phyloP scores from a whole-genome alignment of 257 asterid species.

The Galeopsis tetrahit region DNA sequence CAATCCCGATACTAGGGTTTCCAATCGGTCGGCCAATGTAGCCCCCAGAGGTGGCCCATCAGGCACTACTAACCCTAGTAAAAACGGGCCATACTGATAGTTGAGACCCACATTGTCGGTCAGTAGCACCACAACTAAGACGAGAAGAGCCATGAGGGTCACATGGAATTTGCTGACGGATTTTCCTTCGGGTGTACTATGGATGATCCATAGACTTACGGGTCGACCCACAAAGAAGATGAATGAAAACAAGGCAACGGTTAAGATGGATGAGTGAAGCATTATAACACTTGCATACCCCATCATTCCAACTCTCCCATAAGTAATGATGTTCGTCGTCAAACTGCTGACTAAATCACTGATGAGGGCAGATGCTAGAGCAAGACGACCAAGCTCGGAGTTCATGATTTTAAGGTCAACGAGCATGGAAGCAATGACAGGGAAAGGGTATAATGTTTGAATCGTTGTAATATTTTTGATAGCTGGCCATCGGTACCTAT shows the following conservation, averaged over 20 bases:
- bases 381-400: constrained; percentile 89
- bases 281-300: constrained; percentile 42
- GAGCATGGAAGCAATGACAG: constrained; percentile 77
- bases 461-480: constrained; percentile 41
- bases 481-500: constrained; percentile 56
- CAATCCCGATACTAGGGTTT: constrained; percentile 66
- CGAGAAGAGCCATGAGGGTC: constrained; percentile 47
- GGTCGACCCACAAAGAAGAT: constrained; percentile 60
- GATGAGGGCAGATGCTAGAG: constrained; percentile 70
- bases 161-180: constrained; percentile 54
- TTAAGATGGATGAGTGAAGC: constrained; percentile 44
- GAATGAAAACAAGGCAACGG: constrained; percentile 41
- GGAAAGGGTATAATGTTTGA: constrained; percentile 67
- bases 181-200: constrained; percentile 80
- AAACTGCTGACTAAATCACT: constrained; percentile 64
- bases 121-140: constrained; percentile 57
- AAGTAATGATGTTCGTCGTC: constrained; percentile 41
- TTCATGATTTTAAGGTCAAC: constrained; percentile 82
- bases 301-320: constrained; percentile 50
- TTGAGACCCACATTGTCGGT: constrained; percentile 69
- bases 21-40: constrained; percentile 72
- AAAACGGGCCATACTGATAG: constrained; percentile 78
- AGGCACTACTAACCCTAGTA: constrained; percentile 76
- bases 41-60: constrained; percentile 97
- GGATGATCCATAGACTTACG: constrained; percentile 56